Evolutionary conservation across 202 grass and related monocot species (phyloP).

Genomic region (Setaria viridis): DNA sequence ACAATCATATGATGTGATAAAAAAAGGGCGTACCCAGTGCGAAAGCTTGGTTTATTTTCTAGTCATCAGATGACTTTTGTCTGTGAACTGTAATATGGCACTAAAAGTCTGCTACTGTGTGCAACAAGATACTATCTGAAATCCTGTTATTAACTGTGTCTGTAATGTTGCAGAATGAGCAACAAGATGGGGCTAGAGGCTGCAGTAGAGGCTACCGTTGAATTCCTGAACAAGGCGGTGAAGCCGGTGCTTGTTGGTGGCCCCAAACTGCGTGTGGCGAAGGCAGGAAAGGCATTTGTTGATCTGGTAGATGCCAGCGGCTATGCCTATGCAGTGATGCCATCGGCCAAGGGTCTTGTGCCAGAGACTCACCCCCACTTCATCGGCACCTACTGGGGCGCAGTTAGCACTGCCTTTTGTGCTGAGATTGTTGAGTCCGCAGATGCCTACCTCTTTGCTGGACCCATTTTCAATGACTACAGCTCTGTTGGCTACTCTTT

Average conservation of each 20-base stretch:
- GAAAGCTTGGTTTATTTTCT: neutral
- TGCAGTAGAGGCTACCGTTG: slow-evolving; percentile 61
- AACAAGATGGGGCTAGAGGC: slow-evolving; percentile 79
- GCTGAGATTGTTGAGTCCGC: slow-evolving; percentile 78
- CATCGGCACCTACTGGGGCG: slow-evolving; percentile 86
- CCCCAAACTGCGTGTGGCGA: slow-evolving; percentile 78
- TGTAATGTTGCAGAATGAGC: slow-evolving; percentile 59
- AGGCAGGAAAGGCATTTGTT: slow-evolving; percentile 65
- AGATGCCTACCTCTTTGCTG: slow-evolving; percentile 76
- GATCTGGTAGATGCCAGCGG: slow-evolving; percentile 67
- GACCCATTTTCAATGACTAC: slow-evolving; percentile 90
- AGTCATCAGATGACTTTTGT: neutral
- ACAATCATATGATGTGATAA: neutral
- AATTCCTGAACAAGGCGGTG: slow-evolving; percentile 75
- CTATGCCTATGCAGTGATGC: slow-evolving; percentile 75
- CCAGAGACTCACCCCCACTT: slow-evolving; percentile 69
- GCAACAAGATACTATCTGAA: slow-evolving; percentile 1
- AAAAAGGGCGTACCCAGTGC: no score
- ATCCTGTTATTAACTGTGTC: neutral
- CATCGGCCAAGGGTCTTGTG: slow-evolving; percentile 83
- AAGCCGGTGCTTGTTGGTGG: slow-evolving; percentile 74
- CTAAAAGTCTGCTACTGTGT: neutral
- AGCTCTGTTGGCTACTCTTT: slow-evolving; percentile 85
- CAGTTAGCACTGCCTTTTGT: slow-evolving; percentile 78
- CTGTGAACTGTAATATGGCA: neutral